Percentiles rank a stretch among this genome's conserved stretches.
Conservation (phyloP, 176 grass and related monocot species). For the Oryza glaberrima region DNA sequence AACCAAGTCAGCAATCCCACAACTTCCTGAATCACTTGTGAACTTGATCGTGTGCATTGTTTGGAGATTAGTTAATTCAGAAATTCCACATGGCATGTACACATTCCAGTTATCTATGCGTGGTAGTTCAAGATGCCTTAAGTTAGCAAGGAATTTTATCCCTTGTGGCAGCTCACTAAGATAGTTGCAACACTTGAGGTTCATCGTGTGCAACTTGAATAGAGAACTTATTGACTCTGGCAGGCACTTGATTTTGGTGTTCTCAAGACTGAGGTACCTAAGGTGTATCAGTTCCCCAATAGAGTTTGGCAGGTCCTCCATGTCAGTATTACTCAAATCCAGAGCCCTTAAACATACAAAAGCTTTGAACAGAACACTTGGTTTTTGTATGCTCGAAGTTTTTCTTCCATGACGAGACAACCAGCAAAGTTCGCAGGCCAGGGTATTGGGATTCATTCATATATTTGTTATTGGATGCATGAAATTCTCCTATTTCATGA, state of each 20-base stretch:
- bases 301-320: conserved; percentile 13
- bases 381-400: conserved; percentile 35
- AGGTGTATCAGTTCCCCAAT: conserved; percentile 44
- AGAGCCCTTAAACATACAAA: conserved; percentile 34
- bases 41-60: conserved; percentile 46
- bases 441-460: conserved; percentile 6
- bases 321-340: conserved; percentile 40
- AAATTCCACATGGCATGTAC: conserved; percentile 46
- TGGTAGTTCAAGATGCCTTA: conserved; percentile 50
- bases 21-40: conserved; percentile 30
- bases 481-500: neutral
- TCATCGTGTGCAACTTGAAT: conserved; percentile 56
- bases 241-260: conserved; percentile 36
- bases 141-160: conserved; percentile 47
- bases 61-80: conserved; percentile 50
- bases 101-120: conserved; percentile 21
- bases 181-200: conserved; percentile 41
- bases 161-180: conserved; percentile 46
- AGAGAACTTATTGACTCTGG: conserved; percentile 37
- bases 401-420: conserved; percentile 27
- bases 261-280: conserved; percentile 45
- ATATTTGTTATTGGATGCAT: conserved; percentile 14
- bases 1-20: conserved; percentile 50
- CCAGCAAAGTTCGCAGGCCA: conserved; percentile 17
- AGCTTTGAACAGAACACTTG: conserved; percentile 15